phyloP scores from a whole-genome alignment of 768 basidiomycete genomes.

The Chalciporus sphaerocephalus region DNA sequence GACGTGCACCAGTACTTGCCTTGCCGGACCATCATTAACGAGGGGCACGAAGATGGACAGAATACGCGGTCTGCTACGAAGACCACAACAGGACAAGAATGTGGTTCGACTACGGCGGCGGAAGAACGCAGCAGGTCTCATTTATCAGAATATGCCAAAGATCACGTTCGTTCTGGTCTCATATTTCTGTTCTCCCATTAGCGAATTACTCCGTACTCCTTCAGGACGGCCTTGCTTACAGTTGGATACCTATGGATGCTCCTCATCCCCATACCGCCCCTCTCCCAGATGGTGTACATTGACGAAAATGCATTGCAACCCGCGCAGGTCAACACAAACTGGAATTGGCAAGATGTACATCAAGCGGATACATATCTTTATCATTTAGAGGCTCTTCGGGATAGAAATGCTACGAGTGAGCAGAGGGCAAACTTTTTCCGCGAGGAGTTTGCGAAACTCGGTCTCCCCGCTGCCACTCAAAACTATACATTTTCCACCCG shows the following conservation, averaged over 20 bases:
- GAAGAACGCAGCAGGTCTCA: slow-evolving; percentile 30
- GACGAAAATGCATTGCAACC: slow-evolving; percentile 97
- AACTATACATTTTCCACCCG: slow-evolving; percentile 55
- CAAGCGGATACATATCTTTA: slow-evolving; percentile 77
- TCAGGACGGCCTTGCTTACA: slow-evolving; percentile 53
- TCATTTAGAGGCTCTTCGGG: slow-evolving; percentile 59
- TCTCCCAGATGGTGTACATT: slow-evolving; percentile 73
- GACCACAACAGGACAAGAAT: slow-evolving; percentile 28
- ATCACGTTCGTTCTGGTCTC: slow-evolving; percentile 24
- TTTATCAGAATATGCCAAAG: slow-evolving; percentile 33
- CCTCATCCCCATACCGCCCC: slow-evolving; percentile 60
- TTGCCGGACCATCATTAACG: not conserved
- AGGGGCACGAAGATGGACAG: slow-evolving; percentile 20
- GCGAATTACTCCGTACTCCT: not conserved
- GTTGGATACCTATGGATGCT: slow-evolving; percentile 81
- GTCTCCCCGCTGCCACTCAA: slow-evolving; percentile 68
- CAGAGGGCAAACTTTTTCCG: slow-evolving; percentile 61
- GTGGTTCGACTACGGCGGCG: slow-evolving; percentile 45
- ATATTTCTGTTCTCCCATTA: not conserved
- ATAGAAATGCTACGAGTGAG: slow-evolving; percentile 58
- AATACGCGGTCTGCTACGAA: slow-evolving; percentile 15
- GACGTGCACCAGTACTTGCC: not conserved
- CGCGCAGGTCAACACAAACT: slow-evolving; percentile 89
- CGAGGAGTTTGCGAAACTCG: slow-evolving; percentile 67
- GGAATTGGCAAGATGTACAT: slow-evolving; percentile 89